These are phyloP conservation scores for Epichloe gansuensis DNA, from an alignment of 2,329 filamentous ascomycete species.

Conservation along the genomic window DNA sequence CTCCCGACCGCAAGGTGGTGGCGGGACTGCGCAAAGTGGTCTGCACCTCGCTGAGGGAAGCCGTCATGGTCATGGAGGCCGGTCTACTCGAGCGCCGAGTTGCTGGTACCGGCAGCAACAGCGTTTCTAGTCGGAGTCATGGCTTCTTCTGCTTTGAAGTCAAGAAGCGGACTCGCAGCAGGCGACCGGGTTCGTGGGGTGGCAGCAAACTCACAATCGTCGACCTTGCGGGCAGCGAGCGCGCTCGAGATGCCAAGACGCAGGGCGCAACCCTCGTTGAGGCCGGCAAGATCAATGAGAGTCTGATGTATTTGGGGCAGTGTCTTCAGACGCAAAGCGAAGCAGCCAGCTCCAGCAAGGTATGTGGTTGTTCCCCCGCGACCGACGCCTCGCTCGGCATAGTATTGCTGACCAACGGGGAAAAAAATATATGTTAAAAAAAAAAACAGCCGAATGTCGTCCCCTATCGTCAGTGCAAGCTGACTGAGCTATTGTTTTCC, in stretches of 20 bases:
- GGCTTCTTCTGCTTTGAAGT: conserved; percentile 95
- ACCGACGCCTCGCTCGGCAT: background rate
- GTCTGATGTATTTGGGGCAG: conserved; percentile 94
- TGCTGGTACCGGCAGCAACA: conserved; percentile 85
- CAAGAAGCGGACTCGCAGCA: conserved; percentile 55
- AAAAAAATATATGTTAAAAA: no score
- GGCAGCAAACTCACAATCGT: conserved; percentile 77
- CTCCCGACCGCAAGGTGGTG: conserved; percentile 86
- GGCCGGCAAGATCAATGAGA: conserved; percentile 97
- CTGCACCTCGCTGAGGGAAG: conserved; percentile 71
- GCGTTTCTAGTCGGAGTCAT: conserved; percentile 81
- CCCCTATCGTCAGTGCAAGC: conserved; percentile 72
- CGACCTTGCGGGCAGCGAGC: conserved; percentile 85
- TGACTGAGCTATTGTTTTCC: conserved; percentile 77
- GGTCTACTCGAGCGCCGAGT: conserved; percentile 79
- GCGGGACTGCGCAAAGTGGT: conserved; percentile 84
- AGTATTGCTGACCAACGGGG: background rate
- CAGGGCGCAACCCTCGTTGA: conserved; percentile 85
- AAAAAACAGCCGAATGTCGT: conserved; percentile 53
- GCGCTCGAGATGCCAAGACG: conserved; percentile 86
- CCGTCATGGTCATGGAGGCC: conserved; percentile 79
- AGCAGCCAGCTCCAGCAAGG: conserved; percentile 60
- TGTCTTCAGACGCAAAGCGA: conserved; percentile 93
- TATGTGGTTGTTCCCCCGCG: conserved; percentile 22
- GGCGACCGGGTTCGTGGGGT: conserved; percentile 49